These are phyloP conservation scores for Cutaneotrichosporon sp. DNA, from an alignment of 1,284 basidiomycete genomes.

Conservation along the genomic window DNA sequence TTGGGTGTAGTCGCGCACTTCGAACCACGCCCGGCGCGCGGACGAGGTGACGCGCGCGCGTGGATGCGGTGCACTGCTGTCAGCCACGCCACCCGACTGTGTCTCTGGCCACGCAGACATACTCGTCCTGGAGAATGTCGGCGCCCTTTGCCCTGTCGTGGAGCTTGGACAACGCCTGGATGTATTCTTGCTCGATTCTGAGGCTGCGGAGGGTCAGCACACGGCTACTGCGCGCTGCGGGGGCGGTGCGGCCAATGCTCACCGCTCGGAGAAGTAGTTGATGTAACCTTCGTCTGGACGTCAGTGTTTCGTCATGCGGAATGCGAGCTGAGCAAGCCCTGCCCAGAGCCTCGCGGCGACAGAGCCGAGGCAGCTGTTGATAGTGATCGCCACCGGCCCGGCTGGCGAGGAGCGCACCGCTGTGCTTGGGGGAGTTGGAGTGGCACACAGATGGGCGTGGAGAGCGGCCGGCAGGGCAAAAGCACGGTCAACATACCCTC, in stretches of 20 bases:
- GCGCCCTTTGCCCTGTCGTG: conserved; percentile 68
- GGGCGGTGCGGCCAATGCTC: conserved; percentile 35
- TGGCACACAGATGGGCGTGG: not conserved
- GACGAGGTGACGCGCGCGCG: conserved; percentile 53
- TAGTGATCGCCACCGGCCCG: not conserved
- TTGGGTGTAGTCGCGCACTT: conserved; percentile 79
- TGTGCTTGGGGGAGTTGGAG: not conserved
- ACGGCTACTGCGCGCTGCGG: not conserved
- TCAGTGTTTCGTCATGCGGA: conserved; percentile 1
- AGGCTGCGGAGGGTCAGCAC: conserved; percentile 58
- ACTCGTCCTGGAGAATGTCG: conserved; percentile 58
- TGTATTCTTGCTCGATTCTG: conserved; percentile 76
- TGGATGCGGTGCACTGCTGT: conserved; percentile 10
- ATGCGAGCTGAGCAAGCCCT: not conserved
- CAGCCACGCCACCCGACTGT: not conserved
- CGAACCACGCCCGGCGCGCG: conserved; percentile 69
- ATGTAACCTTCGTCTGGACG: conserved; percentile 67
- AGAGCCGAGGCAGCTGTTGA: not conserved
- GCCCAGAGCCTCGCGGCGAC: not conserved
- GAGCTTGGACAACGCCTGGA: conserved; percentile 68
- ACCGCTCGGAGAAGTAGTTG: conserved; percentile 82
- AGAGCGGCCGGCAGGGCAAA: not conserved
- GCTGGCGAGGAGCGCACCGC: not conserved
- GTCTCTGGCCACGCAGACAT: conserved; percentile 20
- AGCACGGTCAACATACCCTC: conserved; percentile 27